phyloP scores from a whole-genome alignment of 345 rosid genomes.

The Psidium guajava region DNA sequence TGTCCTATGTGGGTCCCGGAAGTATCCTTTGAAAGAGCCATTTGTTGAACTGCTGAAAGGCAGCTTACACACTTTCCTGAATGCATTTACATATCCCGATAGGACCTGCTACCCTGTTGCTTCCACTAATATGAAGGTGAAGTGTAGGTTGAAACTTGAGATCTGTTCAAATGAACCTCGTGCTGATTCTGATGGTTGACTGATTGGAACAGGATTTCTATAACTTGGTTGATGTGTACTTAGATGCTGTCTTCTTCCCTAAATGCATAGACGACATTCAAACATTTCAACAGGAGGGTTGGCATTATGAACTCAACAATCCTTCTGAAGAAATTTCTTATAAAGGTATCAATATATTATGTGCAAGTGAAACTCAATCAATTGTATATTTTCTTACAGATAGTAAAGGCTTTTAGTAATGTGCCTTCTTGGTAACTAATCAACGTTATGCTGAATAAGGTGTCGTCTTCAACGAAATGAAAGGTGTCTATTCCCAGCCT shows the following conservation, averaged over 20 bases:
- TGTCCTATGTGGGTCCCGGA: conserved; percentile 90
- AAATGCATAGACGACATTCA: conserved; percentile 83
- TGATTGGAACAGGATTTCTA: conserved; percentile 63
- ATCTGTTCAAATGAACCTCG: background rate
- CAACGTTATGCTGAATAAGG: conserved; percentile 32
- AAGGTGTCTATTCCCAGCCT: conserved; percentile 98
- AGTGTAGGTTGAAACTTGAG: background rate
- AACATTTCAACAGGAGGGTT: conserved; percentile 97
- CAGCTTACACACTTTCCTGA: conserved; percentile 83
- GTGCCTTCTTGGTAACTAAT: background rate
- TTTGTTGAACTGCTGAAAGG: conserved; percentile 93
- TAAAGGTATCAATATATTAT: conserved; percentile 42
- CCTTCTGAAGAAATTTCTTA: conserved; percentile 82
- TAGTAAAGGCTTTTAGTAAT: background rate
- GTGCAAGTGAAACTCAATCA: background rate
- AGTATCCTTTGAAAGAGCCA: conserved; percentile 95
- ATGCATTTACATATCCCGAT: conserved; percentile 97
- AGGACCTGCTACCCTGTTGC: conserved; percentile 98
- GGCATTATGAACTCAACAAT: conserved; percentile 91
- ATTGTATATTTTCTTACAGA: background rate
- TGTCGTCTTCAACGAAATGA: conserved; percentile 98
- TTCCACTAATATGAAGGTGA: conserved; percentile 87
- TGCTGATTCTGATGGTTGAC: background rate
- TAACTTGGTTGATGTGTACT: conserved; percentile 89
- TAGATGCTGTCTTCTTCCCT: conserved; percentile 98